Conservation (phyloP, 352 stramenopile species). For the Phytophthora capsici region DNA sequence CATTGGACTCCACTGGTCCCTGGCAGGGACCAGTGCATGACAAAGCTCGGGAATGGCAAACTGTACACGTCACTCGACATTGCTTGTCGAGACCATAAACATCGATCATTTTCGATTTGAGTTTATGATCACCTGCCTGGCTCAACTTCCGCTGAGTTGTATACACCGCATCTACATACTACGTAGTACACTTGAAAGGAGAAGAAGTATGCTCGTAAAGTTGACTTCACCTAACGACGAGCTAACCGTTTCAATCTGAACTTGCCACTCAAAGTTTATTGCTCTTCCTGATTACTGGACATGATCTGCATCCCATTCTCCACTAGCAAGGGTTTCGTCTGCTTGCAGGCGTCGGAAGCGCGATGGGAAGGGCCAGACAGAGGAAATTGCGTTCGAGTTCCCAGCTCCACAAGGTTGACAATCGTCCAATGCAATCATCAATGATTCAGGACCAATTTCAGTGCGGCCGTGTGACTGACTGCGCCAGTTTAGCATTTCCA, state of each 20-base stretch:
- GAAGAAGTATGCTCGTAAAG: neutral
- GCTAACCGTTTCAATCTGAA: neutral
- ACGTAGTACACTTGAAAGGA: too few relatives aligned
- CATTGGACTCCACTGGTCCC: too few relatives aligned
- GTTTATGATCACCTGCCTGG: too few relatives aligned
- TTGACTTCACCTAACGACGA: neutral
- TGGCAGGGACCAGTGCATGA: too few relatives aligned
- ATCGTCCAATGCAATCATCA: neutral
- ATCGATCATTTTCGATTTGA: neutral
- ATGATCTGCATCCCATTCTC: slow-evolving; percentile 9
- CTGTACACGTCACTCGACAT: too few relatives aligned
- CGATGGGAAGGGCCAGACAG: neutral
- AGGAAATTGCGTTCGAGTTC: neutral
- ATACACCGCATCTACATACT: too few relatives aligned
- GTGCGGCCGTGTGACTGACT: too few relatives aligned
- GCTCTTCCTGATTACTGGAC: neutral
- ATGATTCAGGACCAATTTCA: too few relatives aligned
- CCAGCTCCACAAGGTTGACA: neutral
- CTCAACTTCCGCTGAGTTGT: too few relatives aligned
- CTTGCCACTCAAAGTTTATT: too few relatives aligned
- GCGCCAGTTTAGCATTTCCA: too few relatives aligned
- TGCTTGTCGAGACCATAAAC: neutral
- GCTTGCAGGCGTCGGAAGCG: neutral
- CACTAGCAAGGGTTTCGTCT: neutral
- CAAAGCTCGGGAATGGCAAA: too few relatives aligned